Base-by-base conservation (phyloP, 192 early-diverging fungal species). In the Pilobolus umbonatus region DNA sequence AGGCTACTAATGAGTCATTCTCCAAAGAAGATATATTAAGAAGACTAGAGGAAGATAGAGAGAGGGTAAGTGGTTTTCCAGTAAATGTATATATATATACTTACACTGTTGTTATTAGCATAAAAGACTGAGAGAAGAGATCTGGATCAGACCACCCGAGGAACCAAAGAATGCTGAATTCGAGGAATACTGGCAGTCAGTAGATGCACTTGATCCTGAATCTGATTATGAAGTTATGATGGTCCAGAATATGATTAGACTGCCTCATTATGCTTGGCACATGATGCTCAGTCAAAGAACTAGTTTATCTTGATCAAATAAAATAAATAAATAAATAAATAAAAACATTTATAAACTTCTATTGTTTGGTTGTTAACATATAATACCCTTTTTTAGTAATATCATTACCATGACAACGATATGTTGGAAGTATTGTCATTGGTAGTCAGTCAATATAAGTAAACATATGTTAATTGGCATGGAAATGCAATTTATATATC, bases 41-140 rank as follows among this genome's bases (percentile, higher is more conserved):
- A 29, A 72, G 80, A 22, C 80, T 82, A 72, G 80, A 82, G 52
- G 76, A 82, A 31, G 80, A 82, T 58, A 50, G 80, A 54, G 80
- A 82, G 42, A 62, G 80, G 25, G 75, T 78, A 75, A 52, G 67
- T 45, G 10, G n/a, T n/a, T n/a, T n/a, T n/a, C n/a, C n/a, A n/a
- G n/a, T n/a, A n/a, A n/a, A n/a, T n/a, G n/a, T n/a, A n/a, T n/a
- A n/a, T n/a, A n/a, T n/a, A n/a, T 5, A 15, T 3, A 21, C 5
- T 32, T 5, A 42, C 14, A 6, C 34, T 47, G 31, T 28, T 32
- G 15, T 4, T 52, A 44, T 15, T 70, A 80, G 71, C 76, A 81
- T 50, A 82, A 82, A 40, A 67, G 69, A 42, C 64, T 78, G 48
- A 67, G 80, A 36, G 80, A 82, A 54, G 78, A 80, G 7, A 77